A percentile compares a stretch with the other conserved stretches of the same genome.
These are phyloP conservation scores for Pelagophyceae sp. DNA, from an alignment of 352 stramenopile species.

Conservation along the genomic window DNA sequence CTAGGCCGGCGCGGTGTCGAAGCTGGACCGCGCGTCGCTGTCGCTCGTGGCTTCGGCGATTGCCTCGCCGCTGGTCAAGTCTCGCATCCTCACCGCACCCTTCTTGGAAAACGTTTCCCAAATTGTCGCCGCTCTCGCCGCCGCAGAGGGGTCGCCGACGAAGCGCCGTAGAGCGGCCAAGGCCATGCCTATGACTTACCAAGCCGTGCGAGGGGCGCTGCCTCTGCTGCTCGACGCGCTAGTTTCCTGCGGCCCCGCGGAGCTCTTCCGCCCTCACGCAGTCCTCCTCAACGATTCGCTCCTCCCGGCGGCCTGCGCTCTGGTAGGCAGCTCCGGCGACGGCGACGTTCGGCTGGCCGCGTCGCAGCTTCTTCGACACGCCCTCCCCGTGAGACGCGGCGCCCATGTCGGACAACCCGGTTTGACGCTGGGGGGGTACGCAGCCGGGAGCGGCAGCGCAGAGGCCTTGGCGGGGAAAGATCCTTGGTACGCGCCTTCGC, in stretches of 20 bases:
- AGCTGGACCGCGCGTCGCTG: not conserved
- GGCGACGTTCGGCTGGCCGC: not conserved
- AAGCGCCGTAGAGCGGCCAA: too few species aligned
- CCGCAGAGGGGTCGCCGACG: too few species aligned
- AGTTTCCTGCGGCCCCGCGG: not conserved
- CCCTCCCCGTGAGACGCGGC: not conserved
- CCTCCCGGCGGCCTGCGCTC: not conserved
- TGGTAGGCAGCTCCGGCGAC: not conserved
- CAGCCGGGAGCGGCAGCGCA: too few species aligned
- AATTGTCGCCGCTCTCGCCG: not conserved
- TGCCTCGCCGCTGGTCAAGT: not conserved
- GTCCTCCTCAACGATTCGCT: not conserved
- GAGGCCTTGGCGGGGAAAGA: too few species aligned
- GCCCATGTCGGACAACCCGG: too few species aligned
- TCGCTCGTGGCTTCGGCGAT: not conserved
- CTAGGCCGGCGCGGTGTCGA: too few species aligned
- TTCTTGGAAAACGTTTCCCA: not conserved
- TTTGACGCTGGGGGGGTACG: too few species aligned
- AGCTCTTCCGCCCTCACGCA: not conserved
- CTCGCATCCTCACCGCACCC: not conserved
- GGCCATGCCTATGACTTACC: not conserved
- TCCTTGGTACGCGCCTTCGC: too few species aligned
- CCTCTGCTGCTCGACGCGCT: constrained; percentile 9
- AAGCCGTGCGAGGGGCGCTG: not conserved
- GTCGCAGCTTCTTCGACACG: not conserved